A percentile compares a stretch with the other conserved stretches of the same genome.
Evolutionary conservation across 441 rosid species (phyloP).

Genomic region (Gossypium laxum): DNA sequence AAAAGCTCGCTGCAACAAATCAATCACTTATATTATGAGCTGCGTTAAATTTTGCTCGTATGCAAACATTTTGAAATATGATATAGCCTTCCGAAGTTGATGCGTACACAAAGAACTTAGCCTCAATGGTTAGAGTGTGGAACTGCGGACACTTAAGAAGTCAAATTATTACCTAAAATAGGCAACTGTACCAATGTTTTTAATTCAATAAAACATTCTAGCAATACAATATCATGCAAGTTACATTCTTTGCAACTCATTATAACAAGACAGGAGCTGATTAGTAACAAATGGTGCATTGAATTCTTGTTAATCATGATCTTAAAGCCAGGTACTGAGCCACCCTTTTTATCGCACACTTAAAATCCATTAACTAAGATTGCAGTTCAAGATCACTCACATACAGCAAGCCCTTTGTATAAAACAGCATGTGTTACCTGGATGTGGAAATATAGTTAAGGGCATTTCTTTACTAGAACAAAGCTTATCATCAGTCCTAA

Average conservation of each 20-base stretch:
- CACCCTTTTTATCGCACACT: neutral
- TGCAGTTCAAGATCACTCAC: neutral
- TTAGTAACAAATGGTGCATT: neutral
- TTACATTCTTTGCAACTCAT: neutral
- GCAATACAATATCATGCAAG: neutral
- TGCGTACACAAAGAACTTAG: neutral
- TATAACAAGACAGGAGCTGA: neutral
- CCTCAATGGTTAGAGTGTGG: neutral
- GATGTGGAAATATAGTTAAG: constrained; percentile 12
- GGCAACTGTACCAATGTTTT: neutral
- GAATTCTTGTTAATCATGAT: neutral
- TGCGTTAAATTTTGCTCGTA: neutral
- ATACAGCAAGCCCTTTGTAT: neutral
- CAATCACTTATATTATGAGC: neutral
- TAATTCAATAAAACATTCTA: neutral
- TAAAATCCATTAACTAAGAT: neutral
- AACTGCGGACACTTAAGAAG: neutral
- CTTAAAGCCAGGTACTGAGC: neutral
- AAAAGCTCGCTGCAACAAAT: neutral
- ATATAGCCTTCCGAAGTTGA: neutral
- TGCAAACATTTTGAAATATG: neutral
- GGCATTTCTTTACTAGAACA: constrained; percentile 14
- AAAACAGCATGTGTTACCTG: constrained; percentile 26
- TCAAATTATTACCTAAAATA: neutral
- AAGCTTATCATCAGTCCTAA: constrained; percentile 7